Evolutionary conservation across 208 protist genomes (phyloP).

Genomic region (Crithidia thermophila): DNA sequence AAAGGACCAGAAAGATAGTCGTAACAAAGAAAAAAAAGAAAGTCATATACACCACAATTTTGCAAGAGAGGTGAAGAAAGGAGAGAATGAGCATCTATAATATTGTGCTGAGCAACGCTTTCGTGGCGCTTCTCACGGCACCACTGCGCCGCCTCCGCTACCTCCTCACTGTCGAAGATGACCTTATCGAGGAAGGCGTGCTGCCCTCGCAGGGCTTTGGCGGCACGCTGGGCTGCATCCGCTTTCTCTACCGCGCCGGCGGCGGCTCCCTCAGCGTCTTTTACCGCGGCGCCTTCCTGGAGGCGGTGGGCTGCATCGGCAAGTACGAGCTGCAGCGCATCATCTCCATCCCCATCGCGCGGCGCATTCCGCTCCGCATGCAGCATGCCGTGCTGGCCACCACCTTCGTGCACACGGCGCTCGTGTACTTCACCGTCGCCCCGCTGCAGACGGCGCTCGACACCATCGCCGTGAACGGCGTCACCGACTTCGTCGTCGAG

Average conservation of each 20-base stretch:
- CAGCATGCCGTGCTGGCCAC: slow-evolving; percentile 22
- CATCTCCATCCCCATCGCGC: slow-evolving; percentile 38
- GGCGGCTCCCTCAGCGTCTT: slow-evolving; percentile 35
- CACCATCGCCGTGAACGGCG: slow-evolving; percentile 35
- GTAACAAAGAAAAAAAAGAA: no score
- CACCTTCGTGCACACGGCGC: slow-evolving; percentile 28
- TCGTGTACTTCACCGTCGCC: slow-evolving; percentile 35
- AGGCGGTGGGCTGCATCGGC: slow-evolving; percentile 32
- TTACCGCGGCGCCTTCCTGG: slow-evolving; percentile 53
- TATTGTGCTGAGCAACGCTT: slow-evolving; percentile 30
- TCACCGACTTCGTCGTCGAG: slow-evolving; percentile 32
- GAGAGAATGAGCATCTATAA: slow-evolving; percentile 16
- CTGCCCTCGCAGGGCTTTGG: slow-evolving; percentile 40
- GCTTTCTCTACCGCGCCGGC: slow-evolving; percentile 48
- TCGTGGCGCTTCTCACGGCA: slow-evolving; percentile 23
- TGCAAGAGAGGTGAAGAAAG: no score
- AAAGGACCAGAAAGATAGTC: no score
- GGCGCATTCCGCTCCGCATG: slow-evolving; percentile 35
- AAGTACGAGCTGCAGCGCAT: slow-evolving; percentile 37
- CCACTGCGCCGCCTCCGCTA: slow-evolving; percentile 38
- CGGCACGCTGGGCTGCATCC: slow-evolving; percentile 40
- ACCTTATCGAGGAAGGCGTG: slow-evolving; percentile 39
- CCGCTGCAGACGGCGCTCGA: slow-evolving; percentile 39
- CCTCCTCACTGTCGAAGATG: slow-evolving; percentile 40
- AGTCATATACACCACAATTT: no score